Evolutionary conservation across 2,329 filamentous ascomycete genomes (phyloP).

Genomic region (Epichloe sp.): DNA sequence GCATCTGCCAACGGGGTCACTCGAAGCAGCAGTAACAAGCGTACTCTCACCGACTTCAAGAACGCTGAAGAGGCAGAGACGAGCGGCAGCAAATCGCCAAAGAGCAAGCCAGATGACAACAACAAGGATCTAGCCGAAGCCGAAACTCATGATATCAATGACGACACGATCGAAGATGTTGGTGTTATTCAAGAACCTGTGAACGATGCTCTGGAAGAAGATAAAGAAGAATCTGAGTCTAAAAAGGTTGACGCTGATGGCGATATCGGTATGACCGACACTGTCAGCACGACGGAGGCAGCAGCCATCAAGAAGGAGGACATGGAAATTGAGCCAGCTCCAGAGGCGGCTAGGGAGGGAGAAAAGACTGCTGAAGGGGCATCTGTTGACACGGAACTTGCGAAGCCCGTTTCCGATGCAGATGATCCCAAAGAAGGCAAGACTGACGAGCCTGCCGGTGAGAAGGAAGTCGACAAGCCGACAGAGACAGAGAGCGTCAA

Average conservation of each 20-base stretch:
- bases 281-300: constrained; percentile 17
- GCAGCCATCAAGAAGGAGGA: constrained; percentile 29
- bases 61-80: constrained; percentile 28
- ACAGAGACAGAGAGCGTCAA: constrained; percentile 8
- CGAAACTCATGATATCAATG: constrained; percentile 23
- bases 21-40: constrained; percentile 32
- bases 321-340: constrained; percentile 18
- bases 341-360: constrained; percentile 19
- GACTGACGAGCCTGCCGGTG: constrained; percentile 8
- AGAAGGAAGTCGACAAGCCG: constrained; percentile 13
- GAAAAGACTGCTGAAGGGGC: constrained; percentile 17
- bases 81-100: constrained; percentile 24
- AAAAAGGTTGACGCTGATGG: constrained; percentile 32
- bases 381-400: constrained; percentile 8
- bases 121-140: constrained; percentile 16
- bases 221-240: constrained; percentile 7
- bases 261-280: constrained; percentile 37
- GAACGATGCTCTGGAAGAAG: constrained; percentile 12
- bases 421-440: constrained; percentile 9
- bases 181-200: constrained; percentile 16
- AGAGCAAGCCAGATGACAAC: constrained; percentile 18
- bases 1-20: constrained; percentile 59
- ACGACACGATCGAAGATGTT: constrained; percentile 33
- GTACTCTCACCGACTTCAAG: constrained; percentile 38
- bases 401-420: constrained; percentile 4